phyloP scores from a whole-genome alignment of 768 basidiomycete genomes.

The Glaciozyma antarctica region DNA sequence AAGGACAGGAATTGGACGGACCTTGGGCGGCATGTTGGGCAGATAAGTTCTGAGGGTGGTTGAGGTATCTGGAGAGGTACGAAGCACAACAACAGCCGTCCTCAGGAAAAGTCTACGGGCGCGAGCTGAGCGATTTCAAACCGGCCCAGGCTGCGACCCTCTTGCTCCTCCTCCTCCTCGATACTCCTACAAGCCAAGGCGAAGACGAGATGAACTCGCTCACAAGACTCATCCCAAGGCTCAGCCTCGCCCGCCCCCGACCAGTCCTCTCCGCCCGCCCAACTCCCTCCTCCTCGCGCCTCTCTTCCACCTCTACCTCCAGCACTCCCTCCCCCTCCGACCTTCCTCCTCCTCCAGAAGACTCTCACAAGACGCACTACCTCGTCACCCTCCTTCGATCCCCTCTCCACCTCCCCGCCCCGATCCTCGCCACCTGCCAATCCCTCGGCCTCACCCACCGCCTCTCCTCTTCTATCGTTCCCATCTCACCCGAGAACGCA shows the following conservation, averaged over 20 bases:
- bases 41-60: background rate
- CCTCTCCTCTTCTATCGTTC: slow-evolving; percentile 22
- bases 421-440: background rate
- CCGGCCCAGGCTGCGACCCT: background rate
- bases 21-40: slow-evolving; percentile 30
- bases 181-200: background rate
- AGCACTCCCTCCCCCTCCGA: background rate
- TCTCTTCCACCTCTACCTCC: background rate
- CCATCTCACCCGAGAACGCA: slow-evolving; percentile 13
- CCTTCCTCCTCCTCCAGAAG: background rate
- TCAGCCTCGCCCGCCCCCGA: background rate
- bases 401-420: slow-evolving; percentile 16
- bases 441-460: slow-evolving; percentile 28
- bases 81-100: too few relatives aligned
- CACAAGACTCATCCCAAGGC: background rate
- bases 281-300: background rate
- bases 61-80: background rate
- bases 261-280: background rate
- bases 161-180: background rate
- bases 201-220: background rate
- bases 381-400: slow-evolving; percentile 30
- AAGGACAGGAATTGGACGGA: background rate
- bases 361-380: slow-evolving; percentile 17
- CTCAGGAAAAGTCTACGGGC: background rate
- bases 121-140: background rate